These are phyloP conservation scores for Schwanniomyces yamadae DNA, from an alignment of 805 yeast genomes.

Conservation along the genomic window DNA sequence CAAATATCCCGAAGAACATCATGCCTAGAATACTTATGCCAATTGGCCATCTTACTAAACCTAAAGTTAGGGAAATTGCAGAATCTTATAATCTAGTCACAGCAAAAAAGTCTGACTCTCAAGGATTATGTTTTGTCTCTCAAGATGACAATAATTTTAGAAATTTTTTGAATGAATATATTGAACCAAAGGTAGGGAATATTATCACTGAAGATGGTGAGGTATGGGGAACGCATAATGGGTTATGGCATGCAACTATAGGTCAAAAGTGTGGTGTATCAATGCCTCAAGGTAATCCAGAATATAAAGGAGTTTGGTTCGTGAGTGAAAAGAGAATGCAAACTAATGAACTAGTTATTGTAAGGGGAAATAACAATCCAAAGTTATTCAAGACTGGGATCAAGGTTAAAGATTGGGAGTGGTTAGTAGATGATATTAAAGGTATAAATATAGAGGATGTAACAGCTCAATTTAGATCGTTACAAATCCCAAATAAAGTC, in stretches of 20 bases:
- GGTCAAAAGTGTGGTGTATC: slow-evolving; percentile 82
- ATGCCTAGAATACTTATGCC: slow-evolving; percentile 66
- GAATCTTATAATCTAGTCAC: slow-evolving; percentile 50
- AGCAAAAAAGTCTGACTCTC: slow-evolving; percentile 86
- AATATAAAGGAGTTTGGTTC: slow-evolving; percentile 79
- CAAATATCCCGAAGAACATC: slow-evolving; percentile 54
- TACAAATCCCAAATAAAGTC: slow-evolving; percentile 57
- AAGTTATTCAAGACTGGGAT: slow-evolving; percentile 49
- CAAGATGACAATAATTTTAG: slow-evolving; percentile 61
- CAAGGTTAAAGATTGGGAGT: slow-evolving; percentile 45
- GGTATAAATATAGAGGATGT: slow-evolving; percentile 21
- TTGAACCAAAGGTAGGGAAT: slow-evolving; percentile 72
- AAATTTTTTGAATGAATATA: slow-evolving; percentile 71
- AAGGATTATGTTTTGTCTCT: slow-evolving; percentile 89
- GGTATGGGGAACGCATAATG: slow-evolving; percentile 79
- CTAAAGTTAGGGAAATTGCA: slow-evolving; percentile 72
- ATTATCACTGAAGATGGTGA: slow-evolving; percentile 73
- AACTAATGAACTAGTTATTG: slow-evolving; percentile 76
- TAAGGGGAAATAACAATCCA: slow-evolving; percentile 62
- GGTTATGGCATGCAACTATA: slow-evolving; percentile 92
- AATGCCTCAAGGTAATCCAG: slow-evolving; percentile 87
- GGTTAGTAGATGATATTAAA: slow-evolving; percentile 34
- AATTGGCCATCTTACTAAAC: slow-evolving; percentile 73
- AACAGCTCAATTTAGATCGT: slow-evolving; percentile 67
- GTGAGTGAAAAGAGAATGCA: slow-evolving; percentile 66